Base-by-base conservation (phyloP, 768 basidiomycete genomes). In the Amanita polypyramis region DNA sequence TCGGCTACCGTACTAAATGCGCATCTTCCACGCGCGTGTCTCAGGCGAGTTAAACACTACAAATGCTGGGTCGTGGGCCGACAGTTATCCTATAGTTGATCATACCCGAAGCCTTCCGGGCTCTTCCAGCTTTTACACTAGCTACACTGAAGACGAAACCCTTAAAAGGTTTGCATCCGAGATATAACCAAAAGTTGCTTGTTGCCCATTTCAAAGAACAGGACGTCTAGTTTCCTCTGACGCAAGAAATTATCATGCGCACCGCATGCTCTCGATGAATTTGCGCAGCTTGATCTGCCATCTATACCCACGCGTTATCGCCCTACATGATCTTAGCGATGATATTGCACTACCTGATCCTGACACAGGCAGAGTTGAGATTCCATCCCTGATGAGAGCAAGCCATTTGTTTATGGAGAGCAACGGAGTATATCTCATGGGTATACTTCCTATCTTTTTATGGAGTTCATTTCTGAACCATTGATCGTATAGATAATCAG, bases 191-290 rank as follows among this genome's bases (percentile, higher is more conserved):
- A 20, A 34, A 6, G 25, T 27, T 27, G 25, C 33, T 30, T 8
- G 25, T 43, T 5, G 27, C 20, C 38, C 38, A 34, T 41, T 34
- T 35, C 38, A 21, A 51, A 49, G 20, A 38, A 19, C 57, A 94
- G 92, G 81, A 39, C 80, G 87, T 12, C 82, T 79, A 55, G 93
- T 99, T 42, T 82, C 86, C 5, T 84, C 92, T n/a, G 96, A 98
- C 57, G 91, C 94, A 9, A 84, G 96, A 44, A 90, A 92, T 55
- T 86, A 83, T 58, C 76, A 85, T 57, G 80, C 82, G 43, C 86
- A 93, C 53, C 76, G 79, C 54, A 70, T 96, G 41, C 74, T 79
- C 52, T 77, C 80, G 0, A 77, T 83, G 70, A 70, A 79, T 45
- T 78, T 86, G 8, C 79, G 85, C 14, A 68, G 69, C 32, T 74